phyloP scores from a whole-genome alignment of 1,139 yeast species.

The Taphrina betulina region DNA sequence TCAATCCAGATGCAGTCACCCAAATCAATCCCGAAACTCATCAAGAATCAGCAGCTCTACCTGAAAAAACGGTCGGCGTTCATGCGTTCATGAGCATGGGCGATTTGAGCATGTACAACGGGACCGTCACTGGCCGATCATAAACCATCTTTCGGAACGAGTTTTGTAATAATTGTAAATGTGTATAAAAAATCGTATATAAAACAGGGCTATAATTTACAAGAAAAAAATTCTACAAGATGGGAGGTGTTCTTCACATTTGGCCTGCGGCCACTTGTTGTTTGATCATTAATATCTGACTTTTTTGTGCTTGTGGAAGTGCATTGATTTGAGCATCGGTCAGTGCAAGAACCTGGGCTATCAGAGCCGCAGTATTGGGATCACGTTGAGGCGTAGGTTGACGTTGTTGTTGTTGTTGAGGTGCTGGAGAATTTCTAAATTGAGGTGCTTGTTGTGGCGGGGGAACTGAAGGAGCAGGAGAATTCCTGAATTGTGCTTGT shows the following conservation, averaged over 20 bases:
- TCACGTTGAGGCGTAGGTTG: slow-evolving; percentile 38
- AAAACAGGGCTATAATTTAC: no score
- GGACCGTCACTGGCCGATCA: no score
- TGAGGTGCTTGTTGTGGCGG: slow-evolving; percentile 9
- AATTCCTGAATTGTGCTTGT: slow-evolving; percentile 31
- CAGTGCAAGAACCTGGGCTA: slow-evolving; percentile 54
- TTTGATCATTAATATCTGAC: slow-evolving; percentile 38
- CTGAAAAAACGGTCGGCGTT: no score
- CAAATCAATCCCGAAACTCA: no score
- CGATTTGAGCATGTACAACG: no score
- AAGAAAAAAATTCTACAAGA: no score
- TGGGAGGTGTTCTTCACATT: no score
- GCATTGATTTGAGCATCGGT: slow-evolving; percentile 62
- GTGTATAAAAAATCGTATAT: no score
- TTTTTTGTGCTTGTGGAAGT: slow-evolving; percentile 60
- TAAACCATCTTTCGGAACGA: no score
- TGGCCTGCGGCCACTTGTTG: slow-evolving; percentile 23
- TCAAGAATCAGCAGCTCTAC: no score
- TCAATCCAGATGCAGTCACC: slow-evolving; percentile 47
- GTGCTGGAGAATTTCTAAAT: slow-evolving; percentile 38
- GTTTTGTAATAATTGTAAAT: no score
- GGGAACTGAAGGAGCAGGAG: slow-evolving; percentile 32
- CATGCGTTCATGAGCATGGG: no score
- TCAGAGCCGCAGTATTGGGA: slow-evolving; percentile 48
- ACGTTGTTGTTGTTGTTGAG: slow-evolving; percentile 1